These are phyloP conservation scores for Leucoagaricus sp. DNA, from an alignment of 1,284 basidiomycete genomes.

Conservation along the genomic window DNA sequence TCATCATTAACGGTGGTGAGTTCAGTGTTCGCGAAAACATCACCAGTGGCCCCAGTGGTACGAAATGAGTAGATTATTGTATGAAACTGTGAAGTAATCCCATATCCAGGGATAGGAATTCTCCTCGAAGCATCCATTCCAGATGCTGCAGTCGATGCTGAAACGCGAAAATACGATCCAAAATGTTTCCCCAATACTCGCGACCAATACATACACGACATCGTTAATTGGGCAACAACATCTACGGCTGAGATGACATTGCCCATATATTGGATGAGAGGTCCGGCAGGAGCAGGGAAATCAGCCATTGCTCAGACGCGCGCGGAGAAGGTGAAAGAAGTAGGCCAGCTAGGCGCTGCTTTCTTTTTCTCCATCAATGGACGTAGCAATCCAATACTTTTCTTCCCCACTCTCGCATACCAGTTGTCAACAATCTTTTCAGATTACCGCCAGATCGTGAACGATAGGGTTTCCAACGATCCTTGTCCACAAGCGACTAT, in stretches of 20 bases:
- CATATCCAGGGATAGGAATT: neutral
- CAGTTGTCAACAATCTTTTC: neutral
- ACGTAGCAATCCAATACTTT: neutral
- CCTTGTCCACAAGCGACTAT: neutral
- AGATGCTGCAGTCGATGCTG: neutral
- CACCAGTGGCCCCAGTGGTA: no score
- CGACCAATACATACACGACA: neutral
- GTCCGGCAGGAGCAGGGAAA: slow-evolving; percentile 12
- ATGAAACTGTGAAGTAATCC: no score
- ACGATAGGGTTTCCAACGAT: neutral
- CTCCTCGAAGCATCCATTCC: neutral
- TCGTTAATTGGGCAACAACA: neutral
- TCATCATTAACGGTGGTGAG: no score
- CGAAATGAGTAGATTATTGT: no score
- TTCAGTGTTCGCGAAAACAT: no score
- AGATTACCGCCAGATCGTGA: neutral
- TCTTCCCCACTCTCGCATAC: slow-evolving; percentile 7
- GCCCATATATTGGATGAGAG: slow-evolving; percentile 1
- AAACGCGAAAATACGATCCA: neutral
- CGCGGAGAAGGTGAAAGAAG: neutral
- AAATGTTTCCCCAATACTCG: neutral
- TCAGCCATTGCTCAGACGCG: slow-evolving; percentile 12
- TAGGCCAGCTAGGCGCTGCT: neutral
- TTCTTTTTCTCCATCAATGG: slow-evolving; percentile 10
- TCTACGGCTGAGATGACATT: neutral